Conservation (phyloP, 148 eudicot genomes). For the Oxyria digyna region DNA sequence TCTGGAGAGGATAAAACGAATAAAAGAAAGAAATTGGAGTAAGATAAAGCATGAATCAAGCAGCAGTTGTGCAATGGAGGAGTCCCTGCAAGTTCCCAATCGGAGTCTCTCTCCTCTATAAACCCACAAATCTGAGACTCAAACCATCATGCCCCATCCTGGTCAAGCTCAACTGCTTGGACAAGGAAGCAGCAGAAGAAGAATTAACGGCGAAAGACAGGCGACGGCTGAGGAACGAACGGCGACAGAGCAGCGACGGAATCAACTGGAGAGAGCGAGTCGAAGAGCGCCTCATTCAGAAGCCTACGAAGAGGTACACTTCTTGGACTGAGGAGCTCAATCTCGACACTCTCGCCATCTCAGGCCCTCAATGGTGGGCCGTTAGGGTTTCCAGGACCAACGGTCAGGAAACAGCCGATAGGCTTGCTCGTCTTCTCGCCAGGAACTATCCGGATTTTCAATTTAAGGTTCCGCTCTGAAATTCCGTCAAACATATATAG, state of each 20-base stretch:
- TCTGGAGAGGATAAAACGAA: no score
- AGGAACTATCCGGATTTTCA: slow-evolving; percentile 42
- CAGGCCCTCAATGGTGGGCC: slow-evolving; percentile 89
- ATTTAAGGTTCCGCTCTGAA: slow-evolving; percentile 58
- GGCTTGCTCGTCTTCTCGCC: slow-evolving; percentile 38
- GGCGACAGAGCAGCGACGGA: slow-evolving; percentile 56
- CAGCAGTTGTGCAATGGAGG: no score
- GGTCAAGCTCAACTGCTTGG: slow-evolving; percentile 11
- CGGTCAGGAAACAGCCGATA: slow-evolving; percentile 30
- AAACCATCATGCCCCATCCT: slow-evolving; percentile 8
- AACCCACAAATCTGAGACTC: background rate
- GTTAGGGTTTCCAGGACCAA: slow-evolving; percentile 47
- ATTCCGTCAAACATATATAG: no score
- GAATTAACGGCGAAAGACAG: slow-evolving; percentile 49
- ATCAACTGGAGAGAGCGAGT: slow-evolving; percentile 72
- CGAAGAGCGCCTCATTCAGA: slow-evolving; percentile 55
- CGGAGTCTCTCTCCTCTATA: no score
- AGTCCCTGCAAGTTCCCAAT: no score
- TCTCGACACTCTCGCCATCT: slow-evolving; percentile 43
- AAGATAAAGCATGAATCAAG: no score
- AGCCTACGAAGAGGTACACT: slow-evolving; percentile 48
- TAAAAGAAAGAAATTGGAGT: no score
- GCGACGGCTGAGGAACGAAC: slow-evolving; percentile 60
- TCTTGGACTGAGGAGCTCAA: slow-evolving; percentile 84
- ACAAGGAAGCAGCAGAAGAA: background rate